A percentile compares a stretch with the other conserved stretches of the same genome.
phyloP scores from a whole-genome alignment of 2,329 filamentous ascomycete species.

The Penicillium sp. region DNA sequence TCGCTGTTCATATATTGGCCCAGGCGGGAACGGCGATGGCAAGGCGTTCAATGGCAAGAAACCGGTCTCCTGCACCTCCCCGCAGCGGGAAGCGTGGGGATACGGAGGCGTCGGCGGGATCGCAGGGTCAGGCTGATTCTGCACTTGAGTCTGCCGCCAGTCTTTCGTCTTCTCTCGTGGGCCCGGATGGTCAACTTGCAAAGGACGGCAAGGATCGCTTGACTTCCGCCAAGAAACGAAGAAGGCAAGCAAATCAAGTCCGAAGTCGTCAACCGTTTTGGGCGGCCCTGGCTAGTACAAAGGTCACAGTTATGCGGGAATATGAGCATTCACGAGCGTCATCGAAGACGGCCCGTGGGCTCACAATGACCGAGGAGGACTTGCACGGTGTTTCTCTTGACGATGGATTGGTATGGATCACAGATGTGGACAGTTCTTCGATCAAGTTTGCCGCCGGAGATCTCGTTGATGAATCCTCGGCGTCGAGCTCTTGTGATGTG shows the following conservation, averaged over 20 bases:
- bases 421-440: constrained; percentile 45
- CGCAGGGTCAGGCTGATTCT: constrained; percentile 43
- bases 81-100: constrained; percentile 45
- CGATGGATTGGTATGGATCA: constrained; percentile 48
- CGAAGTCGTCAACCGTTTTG: constrained; percentile 87
- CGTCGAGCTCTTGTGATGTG: constrained; percentile 30
- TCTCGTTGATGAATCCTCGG: constrained; percentile 36
- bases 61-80: constrained; percentile 41
- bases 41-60: constrained; percentile 47
- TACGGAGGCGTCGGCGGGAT: constrained; percentile 46
- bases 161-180: constrained; percentile 38
- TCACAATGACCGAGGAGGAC: constrained; percentile 44
- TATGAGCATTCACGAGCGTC: constrained; percentile 68
- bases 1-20: constrained; percentile 50
- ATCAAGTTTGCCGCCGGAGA: constrained; percentile 49
- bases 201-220: constrained; percentile 57
- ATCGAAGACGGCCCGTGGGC: constrained; percentile 39
- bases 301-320: constrained; percentile 92
- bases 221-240: constrained; percentile 71
- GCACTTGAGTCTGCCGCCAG: constrained; percentile 44
- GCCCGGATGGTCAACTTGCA: constrained; percentile 47
- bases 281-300: constrained; percentile 91
- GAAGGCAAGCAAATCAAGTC: constrained; percentile 87
- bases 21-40: constrained; percentile 50
- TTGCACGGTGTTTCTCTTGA: constrained; percentile 42